Evolutionary conservation across 1,139 yeast genomes (phyloP), one percentile per base, ranked within the genome.

Genomic region (Geotrichum phurueaensis): DNA sequence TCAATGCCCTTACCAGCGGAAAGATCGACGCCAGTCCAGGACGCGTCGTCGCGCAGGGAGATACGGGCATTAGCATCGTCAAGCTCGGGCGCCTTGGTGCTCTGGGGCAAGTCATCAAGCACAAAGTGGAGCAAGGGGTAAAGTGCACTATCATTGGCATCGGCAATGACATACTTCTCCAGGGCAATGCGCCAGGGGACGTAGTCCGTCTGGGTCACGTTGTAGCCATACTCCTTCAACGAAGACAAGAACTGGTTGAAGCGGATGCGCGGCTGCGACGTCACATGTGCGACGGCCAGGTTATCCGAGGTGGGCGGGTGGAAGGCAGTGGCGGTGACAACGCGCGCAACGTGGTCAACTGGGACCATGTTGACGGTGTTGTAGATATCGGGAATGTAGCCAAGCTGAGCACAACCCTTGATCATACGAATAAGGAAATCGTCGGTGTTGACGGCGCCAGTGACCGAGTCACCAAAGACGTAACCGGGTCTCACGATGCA

Each of bases 311-410:
- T 72, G 47, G 95, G 90, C 43, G 97, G 96, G 67, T 84, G 83
- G 66, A 94, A 79, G 0, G 96, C 87, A 39, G 95, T 78, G 0
- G 98, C 91, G 58, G 86, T 89, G 43, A 87, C 90, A 27, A 91
- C 89, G 60, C 96, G 83, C 0, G 99, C 98, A 66, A 94, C 99
- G 69, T 94, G 99, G 69, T 94, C 98, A 47, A 94, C 99, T 2
- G 99, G 99, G 25, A 91, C 97, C 90, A 92, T 91, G 73, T 95
- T 95, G 54, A 92, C 96, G 56, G 86, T 83, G 77, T 94, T 94
- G 68, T 83, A 75, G 65, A 94, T 91, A 69, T 88, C 89, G 25
- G 99, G 99, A 69, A 83, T 87, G 53, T 80, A 78, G 2, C 97
- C 96, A 63, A 94, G 76, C 75, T 94, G 97, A 57, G 87, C 85